A percentile compares a stretch with the other conserved stretches of the same genome.
Conservation (phyloP, 805 yeast species). For the Saturnispora halmiae region DNA sequence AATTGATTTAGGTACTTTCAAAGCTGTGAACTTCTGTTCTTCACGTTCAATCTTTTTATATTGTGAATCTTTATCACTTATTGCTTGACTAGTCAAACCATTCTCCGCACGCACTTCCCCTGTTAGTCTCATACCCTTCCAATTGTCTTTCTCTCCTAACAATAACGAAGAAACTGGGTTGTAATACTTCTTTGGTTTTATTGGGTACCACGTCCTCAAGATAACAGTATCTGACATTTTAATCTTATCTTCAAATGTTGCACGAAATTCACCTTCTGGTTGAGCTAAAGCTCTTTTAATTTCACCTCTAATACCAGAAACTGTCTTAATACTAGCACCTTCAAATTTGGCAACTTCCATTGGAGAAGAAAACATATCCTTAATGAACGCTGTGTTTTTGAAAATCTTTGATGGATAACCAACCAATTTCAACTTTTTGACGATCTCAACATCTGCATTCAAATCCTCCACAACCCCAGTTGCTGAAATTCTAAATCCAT, state of each 20-base stretch:
- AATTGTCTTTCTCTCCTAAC: slow-evolving; percentile 64
- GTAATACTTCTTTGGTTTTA: slow-evolving; percentile 79
- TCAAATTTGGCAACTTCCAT: slow-evolving; percentile 96
- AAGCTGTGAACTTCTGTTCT: slow-evolving; percentile 78
- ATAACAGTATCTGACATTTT: slow-evolving; percentile 84
- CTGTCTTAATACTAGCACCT: slow-evolving; percentile 95
- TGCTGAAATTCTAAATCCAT: slow-evolving; percentile 89
- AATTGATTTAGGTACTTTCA: slow-evolving; percentile 74
- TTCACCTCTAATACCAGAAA: slow-evolving; percentile 95
- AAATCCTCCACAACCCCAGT: slow-evolving; percentile 95
- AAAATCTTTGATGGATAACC: slow-evolving; percentile 91
- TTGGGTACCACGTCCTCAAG: slow-evolving; percentile 95
- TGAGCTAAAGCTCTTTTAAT: slow-evolving; percentile 88
- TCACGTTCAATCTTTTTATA: slow-evolving; percentile 70
- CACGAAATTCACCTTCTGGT: slow-evolving; percentile 94
- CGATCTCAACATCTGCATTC: slow-evolving; percentile 83
- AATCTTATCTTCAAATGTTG: slow-evolving; percentile 93
- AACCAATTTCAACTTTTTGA: slow-evolving; percentile 87
- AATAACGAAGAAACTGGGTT: slow-evolving; percentile 93
- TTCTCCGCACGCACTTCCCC: slow-evolving; percentile 84
- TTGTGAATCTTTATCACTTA: slow-evolving; percentile 41
- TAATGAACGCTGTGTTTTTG: slow-evolving; percentile 93
- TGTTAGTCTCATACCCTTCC: slow-evolving; percentile 95
- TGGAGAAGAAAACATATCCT: slow-evolving; percentile 89
- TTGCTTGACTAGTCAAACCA: slow-evolving; percentile 45